Percentiles rank a stretch among this genome's conserved stretches.
Conservation (phyloP, 805 yeast genomes). For the Sugiyamaella mastotermitis region DNA sequence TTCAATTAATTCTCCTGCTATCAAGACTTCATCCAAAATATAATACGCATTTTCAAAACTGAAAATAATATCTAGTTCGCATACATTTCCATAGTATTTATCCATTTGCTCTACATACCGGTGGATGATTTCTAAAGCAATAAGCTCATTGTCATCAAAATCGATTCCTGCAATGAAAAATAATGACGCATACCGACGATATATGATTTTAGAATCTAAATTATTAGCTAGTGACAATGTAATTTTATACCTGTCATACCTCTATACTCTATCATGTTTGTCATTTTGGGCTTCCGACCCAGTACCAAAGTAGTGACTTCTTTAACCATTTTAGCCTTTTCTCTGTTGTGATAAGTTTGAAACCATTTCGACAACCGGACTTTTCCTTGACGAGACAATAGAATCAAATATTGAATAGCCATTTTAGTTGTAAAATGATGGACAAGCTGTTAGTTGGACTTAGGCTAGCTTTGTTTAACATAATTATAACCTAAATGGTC, state of each 20-base stretch:
- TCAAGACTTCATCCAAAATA: constrained; percentile 79
- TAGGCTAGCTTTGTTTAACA: no score
- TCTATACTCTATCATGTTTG: constrained; percentile 78
- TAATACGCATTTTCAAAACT: constrained; percentile 92
- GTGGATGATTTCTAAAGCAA: constrained; percentile 81
- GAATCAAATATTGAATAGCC: constrained; percentile 73
- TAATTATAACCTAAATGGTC: no score
- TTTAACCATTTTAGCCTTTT: constrained; percentile 73
- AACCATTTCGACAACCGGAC: constrained; percentile 94
- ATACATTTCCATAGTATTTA: constrained; percentile 88
- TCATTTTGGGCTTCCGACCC: constrained; percentile 86
- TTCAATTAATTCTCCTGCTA: constrained; percentile 86
- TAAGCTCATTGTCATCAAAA: constrained; percentile 75
- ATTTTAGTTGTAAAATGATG: no score
- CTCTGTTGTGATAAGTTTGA: constrained; percentile 72
- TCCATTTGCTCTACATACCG: constrained; percentile 97
- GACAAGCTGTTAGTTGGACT: no score
- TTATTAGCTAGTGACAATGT: neutral
- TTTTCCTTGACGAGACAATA: constrained; percentile 92
- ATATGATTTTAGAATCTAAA: constrained; percentile 70
- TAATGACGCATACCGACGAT: constrained; percentile 87
- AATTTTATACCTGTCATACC: constrained; percentile 35
- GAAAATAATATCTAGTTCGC: constrained; percentile 94
- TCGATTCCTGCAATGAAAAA: constrained; percentile 87
- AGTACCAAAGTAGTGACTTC: constrained; percentile 84